Percentiles rank a stretch among this genome's conserved stretches.
Conservation (phyloP, 2,329 filamentous ascomycete genomes). For the Atkinsonella texensis region DNA sequence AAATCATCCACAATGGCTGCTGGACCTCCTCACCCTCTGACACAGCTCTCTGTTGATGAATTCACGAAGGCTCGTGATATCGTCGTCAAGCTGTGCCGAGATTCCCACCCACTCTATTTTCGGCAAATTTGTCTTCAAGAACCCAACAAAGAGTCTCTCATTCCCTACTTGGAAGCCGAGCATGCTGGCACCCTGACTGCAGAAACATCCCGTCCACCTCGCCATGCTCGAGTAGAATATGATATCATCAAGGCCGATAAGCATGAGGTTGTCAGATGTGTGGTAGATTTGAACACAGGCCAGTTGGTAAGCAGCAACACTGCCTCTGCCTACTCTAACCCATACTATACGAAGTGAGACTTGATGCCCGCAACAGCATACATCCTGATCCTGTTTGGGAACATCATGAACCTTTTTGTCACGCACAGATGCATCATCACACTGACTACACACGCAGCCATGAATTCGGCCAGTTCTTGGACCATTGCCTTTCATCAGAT, state of each 20-base stretch:
- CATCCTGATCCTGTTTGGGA: too few species aligned
- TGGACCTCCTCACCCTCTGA: constrained; percentile 29
- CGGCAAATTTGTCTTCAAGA: constrained; percentile 54
- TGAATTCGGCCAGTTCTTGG: constrained; percentile 29
- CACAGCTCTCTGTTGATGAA: constrained; percentile 37
- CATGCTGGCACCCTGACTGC: constrained; percentile 36
- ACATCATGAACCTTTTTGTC: too few species aligned
- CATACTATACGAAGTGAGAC: constrained; percentile 18
- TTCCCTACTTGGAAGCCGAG: constrained; percentile 51
- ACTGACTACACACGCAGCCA: constrained; percentile 11
- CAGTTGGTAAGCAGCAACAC: constrained; percentile 16
- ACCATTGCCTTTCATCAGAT: constrained; percentile 28
- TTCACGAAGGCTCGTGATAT: constrained; percentile 33
- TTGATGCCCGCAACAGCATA: background rate
- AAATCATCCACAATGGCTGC: background rate
- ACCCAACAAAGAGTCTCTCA: constrained; percentile 44
- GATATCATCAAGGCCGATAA: constrained; percentile 24
- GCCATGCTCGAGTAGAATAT: constrained; percentile 34
- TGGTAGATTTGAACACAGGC: constrained; percentile 25
- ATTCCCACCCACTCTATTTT: constrained; percentile 21
- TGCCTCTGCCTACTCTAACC: constrained; percentile 19
- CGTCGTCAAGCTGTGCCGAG: constrained; percentile 23
- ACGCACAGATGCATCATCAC: background rate
- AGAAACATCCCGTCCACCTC: constrained; percentile 29
- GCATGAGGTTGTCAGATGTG: constrained; percentile 22